Conservation (phyloP, 2,329 filamentous ascomycete genomes). For the Thielaviopsis punctulata region DNA sequence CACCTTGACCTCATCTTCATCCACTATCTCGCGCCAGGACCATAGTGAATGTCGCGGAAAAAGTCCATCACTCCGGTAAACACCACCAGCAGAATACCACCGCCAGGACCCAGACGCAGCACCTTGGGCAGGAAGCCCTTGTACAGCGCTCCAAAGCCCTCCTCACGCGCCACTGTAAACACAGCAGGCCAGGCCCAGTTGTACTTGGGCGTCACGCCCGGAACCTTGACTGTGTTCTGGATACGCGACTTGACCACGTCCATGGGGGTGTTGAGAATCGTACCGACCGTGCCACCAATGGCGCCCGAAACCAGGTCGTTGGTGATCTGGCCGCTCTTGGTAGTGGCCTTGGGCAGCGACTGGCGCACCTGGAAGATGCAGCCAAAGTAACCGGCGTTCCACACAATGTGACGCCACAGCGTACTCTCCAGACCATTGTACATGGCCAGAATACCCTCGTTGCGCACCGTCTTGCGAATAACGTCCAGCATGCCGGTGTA, state of each 20-base stretch:
- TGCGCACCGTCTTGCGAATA: constrained; percentile 62
- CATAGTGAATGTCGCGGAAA: constrained; percentile 48
- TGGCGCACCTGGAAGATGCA: constrained; percentile 94
- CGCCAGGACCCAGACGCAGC: constrained; percentile 35
- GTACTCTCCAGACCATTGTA: constrained; percentile 97
- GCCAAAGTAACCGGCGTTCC: constrained; percentile 95
- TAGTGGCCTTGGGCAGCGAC: constrained; percentile 63
- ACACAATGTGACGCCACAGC: constrained; percentile 77
- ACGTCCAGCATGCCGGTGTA: constrained; percentile 72
- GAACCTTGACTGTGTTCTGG: constrained; percentile 74
- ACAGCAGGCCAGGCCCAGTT: constrained; percentile 94
- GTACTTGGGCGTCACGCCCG: constrained; percentile 80
- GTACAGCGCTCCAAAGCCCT: constrained; percentile 82
- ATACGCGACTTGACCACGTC: constrained; percentile 97
- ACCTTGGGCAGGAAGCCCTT: constrained; percentile 96
- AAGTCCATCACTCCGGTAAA: constrained; percentile 87
- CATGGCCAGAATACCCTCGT: constrained; percentile 71
- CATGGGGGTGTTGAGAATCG: constrained; percentile 85
- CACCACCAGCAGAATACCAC: constrained; percentile 61
- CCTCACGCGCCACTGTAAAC: constrained; percentile 75
- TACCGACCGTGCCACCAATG: constrained; percentile 75
- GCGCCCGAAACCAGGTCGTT: constrained; percentile 81
- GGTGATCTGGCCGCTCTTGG: constrained; percentile 62
- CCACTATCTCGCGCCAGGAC: constrained; percentile 9
- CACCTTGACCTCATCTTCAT: no score